Conservation (phyloP, 164 flowering plant genomes). For the Piper betle region DNA sequence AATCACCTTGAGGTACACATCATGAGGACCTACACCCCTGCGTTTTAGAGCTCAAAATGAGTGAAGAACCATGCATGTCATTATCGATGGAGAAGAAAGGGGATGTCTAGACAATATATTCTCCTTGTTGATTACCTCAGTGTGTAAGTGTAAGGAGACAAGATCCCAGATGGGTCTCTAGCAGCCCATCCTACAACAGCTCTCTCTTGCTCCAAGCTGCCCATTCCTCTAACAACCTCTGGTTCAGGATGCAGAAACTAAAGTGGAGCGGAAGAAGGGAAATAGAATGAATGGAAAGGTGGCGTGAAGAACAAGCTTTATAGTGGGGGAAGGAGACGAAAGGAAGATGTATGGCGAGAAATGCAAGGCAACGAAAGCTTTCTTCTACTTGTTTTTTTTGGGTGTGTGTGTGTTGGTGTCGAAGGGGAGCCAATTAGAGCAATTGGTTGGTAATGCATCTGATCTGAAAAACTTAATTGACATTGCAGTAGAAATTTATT, state of each 20-base stretch:
- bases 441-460: too few species aligned
- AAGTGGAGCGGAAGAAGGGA: too few species aligned
- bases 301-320: too few species aligned
- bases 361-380: too few species aligned
- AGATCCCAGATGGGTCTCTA: conserved; percentile 31
- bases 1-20: conserved; percentile 50
- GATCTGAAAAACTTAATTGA: too few species aligned
- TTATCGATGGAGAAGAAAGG: conserved; percentile 12
- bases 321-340: too few species aligned
- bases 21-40: conserved; percentile 82
- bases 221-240: conserved; percentile 17
- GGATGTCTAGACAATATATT: background rate
- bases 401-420: too few species aligned
- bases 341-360: too few species aligned
- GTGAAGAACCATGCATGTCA: background rate
- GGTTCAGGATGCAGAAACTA: background rate
- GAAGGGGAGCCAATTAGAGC: too few species aligned
- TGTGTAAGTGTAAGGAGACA: conserved; percentile 36
- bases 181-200: conserved; percentile 44
- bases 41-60: conserved; percentile 1
- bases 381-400: too few species aligned
- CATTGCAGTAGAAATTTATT: too few species aligned
- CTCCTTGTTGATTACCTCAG: conserved; percentile 18
- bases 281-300: too few species aligned
- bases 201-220: conserved; percentile 17